Evolutionary conservation across 2,329 filamentous ascomycete genomes (phyloP).

Genomic region (Xylariaceae sp.): DNA sequence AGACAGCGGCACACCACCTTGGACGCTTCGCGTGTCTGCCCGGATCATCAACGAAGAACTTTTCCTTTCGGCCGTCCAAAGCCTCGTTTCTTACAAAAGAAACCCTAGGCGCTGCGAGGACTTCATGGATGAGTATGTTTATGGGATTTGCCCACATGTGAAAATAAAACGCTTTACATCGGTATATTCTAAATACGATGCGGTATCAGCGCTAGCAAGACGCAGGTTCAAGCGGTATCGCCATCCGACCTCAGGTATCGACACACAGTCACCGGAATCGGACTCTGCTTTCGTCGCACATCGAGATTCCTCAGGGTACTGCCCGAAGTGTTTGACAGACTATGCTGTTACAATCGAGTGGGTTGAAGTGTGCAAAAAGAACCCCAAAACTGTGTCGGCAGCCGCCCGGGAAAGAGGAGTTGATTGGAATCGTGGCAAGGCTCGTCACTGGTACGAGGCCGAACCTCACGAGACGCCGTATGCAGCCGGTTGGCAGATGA

Average conservation of each 20-base stretch:
- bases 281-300: no score
- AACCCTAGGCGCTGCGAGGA: background rate
- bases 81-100: background rate
- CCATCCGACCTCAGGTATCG: no score
- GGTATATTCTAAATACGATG: no score
- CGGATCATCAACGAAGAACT: constrained; percentile 7
- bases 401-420: background rate
- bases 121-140: no score
- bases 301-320: background rate
- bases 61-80: constrained; percentile 1
- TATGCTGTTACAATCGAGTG: constrained; percentile 1
- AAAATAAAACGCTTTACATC: no score
- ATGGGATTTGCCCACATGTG: no score
- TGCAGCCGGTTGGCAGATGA: constrained; percentile 1
- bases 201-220: no score
- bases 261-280: no score
- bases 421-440: background rate
- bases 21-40: background rate
- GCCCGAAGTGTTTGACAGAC: constrained; percentile 2
- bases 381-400: background rate
- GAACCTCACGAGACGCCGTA: background rate
- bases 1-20: background rate
- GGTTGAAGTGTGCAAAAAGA: background rate
- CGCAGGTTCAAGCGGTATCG: no score
- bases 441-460: background rate